A percentile compares a stretch with the other conserved stretches of the same genome.
Evolutionary conservation across 176 grass and related monocot genomes (phyloP).

Genomic region (Saccharum officinarum): DNA sequence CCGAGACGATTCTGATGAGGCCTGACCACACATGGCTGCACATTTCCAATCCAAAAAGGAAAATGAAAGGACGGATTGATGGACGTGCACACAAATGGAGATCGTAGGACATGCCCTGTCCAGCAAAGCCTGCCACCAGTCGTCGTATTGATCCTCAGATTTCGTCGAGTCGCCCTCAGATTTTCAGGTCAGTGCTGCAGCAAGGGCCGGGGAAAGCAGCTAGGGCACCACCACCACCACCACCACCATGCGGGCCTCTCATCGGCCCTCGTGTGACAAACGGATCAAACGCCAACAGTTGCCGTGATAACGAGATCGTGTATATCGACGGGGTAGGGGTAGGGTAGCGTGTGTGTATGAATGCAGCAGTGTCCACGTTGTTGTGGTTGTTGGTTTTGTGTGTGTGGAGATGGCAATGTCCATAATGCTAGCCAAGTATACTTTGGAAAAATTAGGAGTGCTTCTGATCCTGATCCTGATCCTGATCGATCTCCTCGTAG

Average conservation of each 20-base stretch:
- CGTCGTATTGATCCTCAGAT: not conserved
- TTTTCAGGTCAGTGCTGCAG: not conserved
- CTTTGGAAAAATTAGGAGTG: constrained; percentile 31
- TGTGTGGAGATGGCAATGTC: not conserved
- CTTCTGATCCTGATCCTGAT: not conserved
- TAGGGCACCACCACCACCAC: not conserved
- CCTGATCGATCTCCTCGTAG: not conserved
- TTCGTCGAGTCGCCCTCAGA: not conserved
- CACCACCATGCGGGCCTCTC: not conserved
- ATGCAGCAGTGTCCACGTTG: not conserved
- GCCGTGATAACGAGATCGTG: not conserved
- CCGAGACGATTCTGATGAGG: not conserved
- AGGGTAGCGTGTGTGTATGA: not conserved
- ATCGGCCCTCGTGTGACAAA: not conserved
- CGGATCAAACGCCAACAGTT: constrained; percentile 13
- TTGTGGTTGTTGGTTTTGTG: not conserved
- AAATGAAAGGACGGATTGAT: not conserved
- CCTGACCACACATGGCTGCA: not conserved
- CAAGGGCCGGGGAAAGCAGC: not conserved
- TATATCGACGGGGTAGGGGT: not conserved
- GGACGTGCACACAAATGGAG: not conserved
- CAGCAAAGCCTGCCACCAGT: not conserved
- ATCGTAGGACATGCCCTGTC: constrained; percentile 7
- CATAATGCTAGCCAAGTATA: not conserved
- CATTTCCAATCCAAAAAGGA: not conserved